Base-by-base conservation (phyloP, 208 protist genomes). In the Lotmaria passim region DNA sequence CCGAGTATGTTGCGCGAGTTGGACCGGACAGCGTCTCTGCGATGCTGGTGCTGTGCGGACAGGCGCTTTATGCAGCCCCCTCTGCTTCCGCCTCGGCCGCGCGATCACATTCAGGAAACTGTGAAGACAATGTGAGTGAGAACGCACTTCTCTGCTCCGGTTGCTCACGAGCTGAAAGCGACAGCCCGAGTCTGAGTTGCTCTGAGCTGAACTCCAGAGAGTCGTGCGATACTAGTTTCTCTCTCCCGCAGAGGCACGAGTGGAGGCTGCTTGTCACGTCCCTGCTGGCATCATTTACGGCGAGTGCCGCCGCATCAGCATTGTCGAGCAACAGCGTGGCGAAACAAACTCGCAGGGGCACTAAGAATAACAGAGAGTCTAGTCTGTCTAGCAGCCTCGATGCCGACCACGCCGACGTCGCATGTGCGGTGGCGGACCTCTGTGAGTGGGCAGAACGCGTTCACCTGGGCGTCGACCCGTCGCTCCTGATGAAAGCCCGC, bases 1-100 rank as follows among this genome's bases (percentile, higher is more conserved):
- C n/a, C n/a, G n/a, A n/a, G n/a, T n/a, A 43, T 21, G 5, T 3
- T 5, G 2, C 10, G 7, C 50, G 36, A 7, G 26, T 4, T 33
- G n/a, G n/a, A 44, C 4, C 2, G 23, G 12, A 36, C 7, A 5
- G 50, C 24, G 12, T 33, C 17, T 46, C 23, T 6, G 44, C 41
- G 0, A 31, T 65, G 41, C 14, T 65, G 46, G 14, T 65, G 44
- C 24, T 65, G 30, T 65, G 59, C 31, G 59, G 44, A 19, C 44
- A 65, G 12, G 46, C 57, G 0, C 8, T 63, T 38, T 28, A 26
- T 23, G n/a, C 55, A 43, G 31, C 33, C 21, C 30, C 30, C 7
- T 7, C 15, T 28, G 23, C 28, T 58, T 36, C 6, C 14, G 7
- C 7, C 44, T 28, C 12, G 10, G 8, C 7, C 47, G 12, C 12